A percentile compares a stretch with the other conserved stretches of the same genome.
phyloP scores from a whole-genome alignment of 129 eudicot genomes.

The Mikania micrantha region DNA sequence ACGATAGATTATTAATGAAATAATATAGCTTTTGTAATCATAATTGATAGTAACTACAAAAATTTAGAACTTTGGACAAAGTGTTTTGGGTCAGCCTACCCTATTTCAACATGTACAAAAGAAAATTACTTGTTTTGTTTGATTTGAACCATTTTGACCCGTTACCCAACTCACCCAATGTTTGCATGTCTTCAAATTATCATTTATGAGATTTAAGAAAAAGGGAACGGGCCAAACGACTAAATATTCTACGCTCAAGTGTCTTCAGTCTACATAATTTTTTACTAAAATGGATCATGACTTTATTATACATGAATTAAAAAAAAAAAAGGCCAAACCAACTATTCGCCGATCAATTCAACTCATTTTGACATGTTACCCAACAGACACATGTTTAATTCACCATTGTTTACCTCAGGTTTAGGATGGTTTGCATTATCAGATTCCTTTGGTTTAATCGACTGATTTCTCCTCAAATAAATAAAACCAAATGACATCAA shows the following conservation, averaged over 20 bases:
- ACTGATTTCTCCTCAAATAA: slow-evolving; percentile 62
- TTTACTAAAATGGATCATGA: not conserved
- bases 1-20: not conserved
- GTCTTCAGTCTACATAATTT: not conserved
- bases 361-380: not conserved
- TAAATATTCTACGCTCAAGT: not conserved
- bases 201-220: too few species aligned
- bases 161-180: not conserved
- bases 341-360: not conserved
- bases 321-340: not conserved
- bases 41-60: not conserved
- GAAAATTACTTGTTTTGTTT: not conserved
- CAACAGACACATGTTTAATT: not conserved
- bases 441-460: slow-evolving; percentile 28
- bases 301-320: not conserved
- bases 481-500: slow-evolving; percentile 66
- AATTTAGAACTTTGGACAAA: not conserved
- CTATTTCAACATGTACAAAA: not conserved
- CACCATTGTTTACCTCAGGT: slow-evolving; percentile 26
- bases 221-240: not conserved
- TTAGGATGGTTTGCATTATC: slow-evolving; percentile 28
- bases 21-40: not conserved
- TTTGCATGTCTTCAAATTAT: not conserved
- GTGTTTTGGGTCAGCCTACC: not conserved
- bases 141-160: not conserved